Conservation (phyloP, 1,139 yeast species). For the Pichia sp. region DNA sequence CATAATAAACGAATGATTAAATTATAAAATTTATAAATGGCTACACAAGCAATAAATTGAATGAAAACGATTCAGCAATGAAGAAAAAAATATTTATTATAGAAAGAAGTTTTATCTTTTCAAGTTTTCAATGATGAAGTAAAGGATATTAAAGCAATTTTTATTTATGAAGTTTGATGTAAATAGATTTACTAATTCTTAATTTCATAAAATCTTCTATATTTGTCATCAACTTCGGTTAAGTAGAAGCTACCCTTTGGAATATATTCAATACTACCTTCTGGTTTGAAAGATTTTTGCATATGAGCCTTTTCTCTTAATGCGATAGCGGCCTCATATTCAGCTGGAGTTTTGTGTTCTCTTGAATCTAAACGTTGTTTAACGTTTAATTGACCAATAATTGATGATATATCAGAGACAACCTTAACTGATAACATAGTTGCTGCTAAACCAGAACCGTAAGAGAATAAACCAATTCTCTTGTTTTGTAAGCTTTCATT, state of each 20-base stretch:
- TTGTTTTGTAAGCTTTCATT: slow-evolving; percentile 69
- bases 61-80: not conserved
- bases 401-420: slow-evolving; percentile 70
- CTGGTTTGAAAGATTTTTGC: slow-evolving; percentile 71
- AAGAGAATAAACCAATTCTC: slow-evolving; percentile 89
- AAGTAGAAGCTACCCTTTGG: slow-evolving; percentile 79
- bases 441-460: slow-evolving; percentile 97
- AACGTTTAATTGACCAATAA: slow-evolving; percentile 61
- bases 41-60: slow-evolving; percentile 1
- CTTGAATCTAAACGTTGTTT: slow-evolving; percentile 67
- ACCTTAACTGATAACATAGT: slow-evolving; percentile 77
- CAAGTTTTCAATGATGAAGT: no score
- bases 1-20: not conserved
- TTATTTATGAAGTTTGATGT: no score
- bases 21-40: not conserved
- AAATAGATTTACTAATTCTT: slow-evolving; percentile 26
- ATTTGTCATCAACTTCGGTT: slow-evolving; percentile 79
- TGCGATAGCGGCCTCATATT: slow-evolving; percentile 74
- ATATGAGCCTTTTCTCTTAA: slow-evolving; percentile 87
- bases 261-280: slow-evolving; percentile 69
- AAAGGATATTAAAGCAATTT: slow-evolving; percentile 1
- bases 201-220: slow-evolving; percentile 65
- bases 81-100: not conserved
- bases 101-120: no score
- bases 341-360: slow-evolving; percentile 61